phyloP scores from a whole-genome alignment of 2,329 filamentous ascomycete species.

The Hirsutella rhossiliensis region DNA sequence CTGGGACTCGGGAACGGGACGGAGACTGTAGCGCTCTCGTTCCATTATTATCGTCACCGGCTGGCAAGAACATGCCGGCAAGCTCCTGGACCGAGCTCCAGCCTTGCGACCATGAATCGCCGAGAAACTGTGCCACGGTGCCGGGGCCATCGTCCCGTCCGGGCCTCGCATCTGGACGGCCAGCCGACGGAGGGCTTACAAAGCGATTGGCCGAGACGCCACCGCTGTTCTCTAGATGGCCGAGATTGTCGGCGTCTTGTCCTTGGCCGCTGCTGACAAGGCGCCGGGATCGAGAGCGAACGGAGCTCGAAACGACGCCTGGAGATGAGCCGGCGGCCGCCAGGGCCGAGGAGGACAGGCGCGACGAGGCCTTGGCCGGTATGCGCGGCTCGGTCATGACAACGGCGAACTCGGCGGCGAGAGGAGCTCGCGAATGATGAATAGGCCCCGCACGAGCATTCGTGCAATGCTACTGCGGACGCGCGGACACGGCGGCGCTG shows the following conservation, averaged over 20 bases:
- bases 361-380: conserved; percentile 18
- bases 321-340: conserved; percentile 21
- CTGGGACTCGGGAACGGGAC: conserved; percentile 4
- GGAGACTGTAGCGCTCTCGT: background rate
- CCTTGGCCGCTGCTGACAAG: conserved; percentile 20
- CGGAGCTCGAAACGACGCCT: conserved; percentile 25
- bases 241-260: conserved; percentile 17
- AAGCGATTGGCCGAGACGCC: conserved; percentile 23
- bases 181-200: conserved; percentile 35
- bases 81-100: conserved; percentile 45
- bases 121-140: conserved; percentile 28
- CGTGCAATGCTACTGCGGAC: conserved; percentile 9
- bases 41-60: conserved; percentile 9
- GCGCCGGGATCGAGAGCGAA: conserved; percentile 40
- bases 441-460: conserved; percentile 18
- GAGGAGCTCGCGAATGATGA: conserved; percentile 13
- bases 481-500: background rate
- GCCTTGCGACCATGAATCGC: conserved; percentile 38
- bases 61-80: conserved; percentile 30
- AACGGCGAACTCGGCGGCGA: conserved; percentile 20
- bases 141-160: conserved; percentile 22
- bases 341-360: conserved; percentile 34
- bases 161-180: conserved; percentile 18
- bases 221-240: conserved; percentile 8
- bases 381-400: conserved; percentile 23